Evolutionary conservation across 306 rosid genomes (phyloP).

Genomic region (Malus sylvestris): DNA sequence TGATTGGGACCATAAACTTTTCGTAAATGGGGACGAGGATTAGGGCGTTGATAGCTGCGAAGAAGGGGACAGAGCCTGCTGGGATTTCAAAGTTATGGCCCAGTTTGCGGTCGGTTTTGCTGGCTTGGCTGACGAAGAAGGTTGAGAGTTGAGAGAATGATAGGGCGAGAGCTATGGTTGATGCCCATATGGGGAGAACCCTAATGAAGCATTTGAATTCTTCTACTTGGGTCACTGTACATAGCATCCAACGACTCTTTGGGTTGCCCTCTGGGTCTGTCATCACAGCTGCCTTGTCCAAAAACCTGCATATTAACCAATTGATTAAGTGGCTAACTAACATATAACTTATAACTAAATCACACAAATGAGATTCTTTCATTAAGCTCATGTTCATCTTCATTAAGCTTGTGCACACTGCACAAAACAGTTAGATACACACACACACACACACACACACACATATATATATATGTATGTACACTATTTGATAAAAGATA

Average conservation of each 20-base stretch:
- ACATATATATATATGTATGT: no score
- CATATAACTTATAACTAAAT: background rate
- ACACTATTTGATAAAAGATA: background rate
- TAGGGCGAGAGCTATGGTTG: slow-evolving; percentile 43
- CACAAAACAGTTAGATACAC: no score
- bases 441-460: no score
- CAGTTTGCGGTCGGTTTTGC: slow-evolving; percentile 32
- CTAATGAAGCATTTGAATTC: slow-evolving; percentile 44
- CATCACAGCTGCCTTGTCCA: slow-evolving; percentile 47
- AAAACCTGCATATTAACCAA: slow-evolving; percentile 14
- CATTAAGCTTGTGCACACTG: background rate
- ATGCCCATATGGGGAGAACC: slow-evolving; percentile 44
- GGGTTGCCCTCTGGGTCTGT: slow-evolving; percentile 15
- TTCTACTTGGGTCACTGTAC: slow-evolving; percentile 63
- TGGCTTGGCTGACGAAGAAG: slow-evolving; percentile 53
- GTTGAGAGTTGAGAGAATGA: slow-evolving; percentile 52
- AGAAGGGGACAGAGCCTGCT: slow-evolving; percentile 37
- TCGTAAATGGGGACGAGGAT: slow-evolving; percentile 51
- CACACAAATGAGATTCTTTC: background rate
- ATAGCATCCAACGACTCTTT: slow-evolving; percentile 30
- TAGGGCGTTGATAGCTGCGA: slow-evolving; percentile 40
- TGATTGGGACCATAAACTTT: slow-evolving; percentile 36
- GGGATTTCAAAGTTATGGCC: slow-evolving; percentile 37
- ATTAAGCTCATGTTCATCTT: no score
- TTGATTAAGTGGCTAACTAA: no score